Base-by-base conservation (phyloP, 2,329 filamentous ascomycete species). In the Torrubiella hemipterigena region DNA sequence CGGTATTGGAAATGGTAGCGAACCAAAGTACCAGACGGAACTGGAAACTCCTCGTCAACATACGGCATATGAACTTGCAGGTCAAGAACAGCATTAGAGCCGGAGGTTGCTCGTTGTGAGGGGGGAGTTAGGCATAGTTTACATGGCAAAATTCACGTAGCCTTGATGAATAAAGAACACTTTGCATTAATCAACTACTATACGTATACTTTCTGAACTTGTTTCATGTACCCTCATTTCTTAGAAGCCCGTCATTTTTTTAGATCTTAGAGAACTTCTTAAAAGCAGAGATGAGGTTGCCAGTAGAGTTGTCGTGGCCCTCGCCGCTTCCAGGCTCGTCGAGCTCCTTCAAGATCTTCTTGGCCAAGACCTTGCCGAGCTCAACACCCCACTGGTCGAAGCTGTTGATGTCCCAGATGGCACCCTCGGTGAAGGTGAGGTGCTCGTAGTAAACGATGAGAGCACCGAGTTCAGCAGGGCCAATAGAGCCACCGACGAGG, bases 351-450 rank as follows among this genome's bases (percentile, higher is more conserved):
- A 84, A 78, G 42, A 87, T 86, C 65, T 85, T 87, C 77, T 89
- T 96, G 39, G 91, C 91, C 43, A 98, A 67, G 24, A 81, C 77
- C 79, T 98, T 98, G 58, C 91, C 91, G 39, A 98, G 68, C 70
- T 98, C 91, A 27, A 98, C 91, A 63, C 91, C 91, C 91, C 91
- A 98, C 69, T 98, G 91, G 65, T 98, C 91, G 54, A 96, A 98
- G 51, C 80, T 86, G 75, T 98, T 98, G 69, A 98, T 94, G 65
- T 96, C 93, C 91, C 91, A 98, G 55, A 98, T 70, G 31, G 87
- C 89, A 49, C 91, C 91, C 65, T 98, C 91, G 22, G 84, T 93
- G 60, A 98, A 98, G 34, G 91, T 96, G 39, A 96, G 65, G 64
- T 98, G 91, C 71, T 98, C 91, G 62, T 98, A 98, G 73, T 96